Evolutionary conservation across 345 rosid genomes (phyloP).

Genomic region (Citrus sinensis): DVS_A1.0 CM039164.1:25190001-25190500

Average conservation of each 20-base stretch:
- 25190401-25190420: slow-evolving; percentile 42
- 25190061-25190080: neutral
- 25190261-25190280: slow-evolving; percentile 69
- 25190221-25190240: slow-evolving; percentile 58
- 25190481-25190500: slow-evolving; percentile 4
- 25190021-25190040: neutral
- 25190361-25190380: slow-evolving; percentile 32
- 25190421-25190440: slow-evolving; percentile 9
- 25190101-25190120: neutral
- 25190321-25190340: slow-evolving; percentile 19
- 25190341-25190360: slow-evolving; percentile 17
- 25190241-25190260: slow-evolving; percentile 77
- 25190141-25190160: neutral
- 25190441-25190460: slow-evolving; percentile 2
- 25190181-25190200: slow-evolving; percentile 68
- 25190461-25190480: neutral
- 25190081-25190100: neutral
- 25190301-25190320: slow-evolving; percentile 23
- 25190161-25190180: slow-evolving; percentile 53
- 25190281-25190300: slow-evolving; percentile 61
- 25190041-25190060: neutral
- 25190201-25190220: slow-evolving; percentile 50
- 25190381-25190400: slow-evolving; percentile 61
- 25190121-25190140: neutral
- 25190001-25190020: neutral